Conservation (phyloP, 805 yeast genomes). For the Candida sonorensis region DNA sequence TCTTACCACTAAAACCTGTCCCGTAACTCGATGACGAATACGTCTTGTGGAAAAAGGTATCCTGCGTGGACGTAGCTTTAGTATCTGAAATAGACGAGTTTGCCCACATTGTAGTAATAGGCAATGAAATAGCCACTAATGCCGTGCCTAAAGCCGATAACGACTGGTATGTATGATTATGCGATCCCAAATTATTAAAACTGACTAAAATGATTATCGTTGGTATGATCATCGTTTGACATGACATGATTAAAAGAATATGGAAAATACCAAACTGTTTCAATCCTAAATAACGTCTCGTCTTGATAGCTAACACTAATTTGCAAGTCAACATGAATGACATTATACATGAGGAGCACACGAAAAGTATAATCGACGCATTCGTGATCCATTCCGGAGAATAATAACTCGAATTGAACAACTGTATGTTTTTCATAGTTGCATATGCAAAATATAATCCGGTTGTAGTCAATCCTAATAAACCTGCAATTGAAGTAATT, state of each 20-base stretch:
- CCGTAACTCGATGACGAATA: slow-evolving; percentile 8
- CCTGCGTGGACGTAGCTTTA: slow-evolving; percentile 32
- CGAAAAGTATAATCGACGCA: slow-evolving; percentile 56
- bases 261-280: slow-evolving; percentile 80
- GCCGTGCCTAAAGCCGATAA: slow-evolving; percentile 50
- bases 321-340: slow-evolving; percentile 58
- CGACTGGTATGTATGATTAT: slow-evolving; percentile 28
- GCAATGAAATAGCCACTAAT: slow-evolving; percentile 65
- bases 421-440: slow-evolving; percentile 34
- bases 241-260: slow-evolving; percentile 69
- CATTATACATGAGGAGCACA: slow-evolving; percentile 59
- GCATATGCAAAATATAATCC: slow-evolving; percentile 53
- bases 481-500: slow-evolving; percentile 31
- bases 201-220: slow-evolving; percentile 58
- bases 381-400: slow-evolving; percentile 35
- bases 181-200: slow-evolving; percentile 30
- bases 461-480: slow-evolving; percentile 47
- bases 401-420: slow-evolving; percentile 13
- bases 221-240: slow-evolving; percentile 79
- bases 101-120: slow-evolving; percentile 88
- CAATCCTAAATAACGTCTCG: slow-evolving; percentile 72
- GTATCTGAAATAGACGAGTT: slow-evolving; percentile 49
- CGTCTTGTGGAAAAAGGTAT: slow-evolving; percentile 17
- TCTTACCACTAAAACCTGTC: slow-evolving; percentile 6
- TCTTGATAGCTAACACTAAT: slow-evolving; percentile 57